These are phyloP conservation scores for Arabis alpina DNA, from an alignment of 345 rosid species.

Conservation along the genomic window DNA sequence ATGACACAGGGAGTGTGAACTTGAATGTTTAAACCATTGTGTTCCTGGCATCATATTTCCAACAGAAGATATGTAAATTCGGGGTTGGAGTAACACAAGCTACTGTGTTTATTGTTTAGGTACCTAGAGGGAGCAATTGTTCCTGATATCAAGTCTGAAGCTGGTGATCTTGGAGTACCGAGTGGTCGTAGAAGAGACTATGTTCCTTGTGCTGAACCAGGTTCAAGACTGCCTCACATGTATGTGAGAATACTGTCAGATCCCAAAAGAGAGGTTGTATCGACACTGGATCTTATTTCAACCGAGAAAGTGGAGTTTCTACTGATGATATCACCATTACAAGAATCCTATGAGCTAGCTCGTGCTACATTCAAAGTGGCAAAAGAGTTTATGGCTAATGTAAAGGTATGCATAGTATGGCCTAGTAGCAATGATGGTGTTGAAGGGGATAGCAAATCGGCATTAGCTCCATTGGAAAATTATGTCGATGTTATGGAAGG, in stretches of 20 bases:
- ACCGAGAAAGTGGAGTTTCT: constrained; percentile 78
- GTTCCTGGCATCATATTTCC: constrained; percentile 9
- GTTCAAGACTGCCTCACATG: constrained; percentile 89
- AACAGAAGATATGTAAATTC: constrained; percentile 6
- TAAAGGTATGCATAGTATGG: constrained; percentile 72
- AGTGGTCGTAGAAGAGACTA: constrained; percentile 84
- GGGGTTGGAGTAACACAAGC: constrained; percentile 6
- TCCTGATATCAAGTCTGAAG: constrained; percentile 50
- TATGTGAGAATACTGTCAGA: constrained; percentile 57
- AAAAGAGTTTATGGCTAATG: constrained; percentile 55
- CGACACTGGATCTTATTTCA: constrained; percentile 74
- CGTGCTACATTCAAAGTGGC: constrained; percentile 59
- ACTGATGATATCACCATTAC: constrained; percentile 69
- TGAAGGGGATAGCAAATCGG: constrained; percentile 46
- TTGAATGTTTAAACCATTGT: constrained; percentile 12
- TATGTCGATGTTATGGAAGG: constrained; percentile 64
- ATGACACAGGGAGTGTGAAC: background rate
- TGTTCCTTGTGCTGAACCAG: constrained; percentile 81
- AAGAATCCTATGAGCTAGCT: constrained; percentile 72
- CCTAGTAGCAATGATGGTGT: constrained; percentile 42
- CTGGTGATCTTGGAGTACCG: constrained; percentile 45
- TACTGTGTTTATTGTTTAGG: constrained; percentile 47
- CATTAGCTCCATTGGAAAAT: constrained; percentile 67
- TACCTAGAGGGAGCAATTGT: constrained; percentile 80
- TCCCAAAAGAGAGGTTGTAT: constrained; percentile 55